Evolutionary conservation across 768 basidiomycete species (phyloP), one percentile per base, ranked within the genome.

Genomic region (Suillus placidus): DNA sequence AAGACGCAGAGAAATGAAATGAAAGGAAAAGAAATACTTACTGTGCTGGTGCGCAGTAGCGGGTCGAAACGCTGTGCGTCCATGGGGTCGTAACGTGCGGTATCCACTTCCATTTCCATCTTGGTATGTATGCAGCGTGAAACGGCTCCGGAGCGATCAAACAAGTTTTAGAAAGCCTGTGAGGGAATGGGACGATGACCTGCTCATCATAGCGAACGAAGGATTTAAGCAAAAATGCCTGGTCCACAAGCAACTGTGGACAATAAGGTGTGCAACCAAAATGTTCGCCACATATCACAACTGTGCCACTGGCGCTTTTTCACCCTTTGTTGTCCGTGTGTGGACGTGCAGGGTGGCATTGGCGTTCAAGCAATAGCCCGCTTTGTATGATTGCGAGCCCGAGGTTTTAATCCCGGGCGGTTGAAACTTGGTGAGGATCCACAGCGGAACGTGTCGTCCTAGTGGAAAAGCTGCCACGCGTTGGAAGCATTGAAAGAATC

Each of bases 51-150:
- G 54, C 54, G 54, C 54, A 34, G 52, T 30, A 75, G 68, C 69
- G 76, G 76, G 68, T 77, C 75, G 37, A 76, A 77, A 68, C 76
- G 69, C 32, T 78, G 76, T 32, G 71, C 69, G 60, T 78, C 74
- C 76, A 77, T 77, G 70, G 71, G 63, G 51, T 68, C 60, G 62
- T 64, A 66, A 14, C 76, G 73, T 77, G 74, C 43, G 49, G 66
- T 35, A 13, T 55, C 54, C 32, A 55, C 10, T 47, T 42, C 16
- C 16, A 42, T 54, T 34, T 32, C 34, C 58, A 60, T 42, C 40
- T 42, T 38, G 18, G 52, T 54, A 18, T 54, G 58, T 42, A 42
- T 30, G 40, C 38, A 20, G 30, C 23, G 49, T 40, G 38, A 40
- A 10, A 38, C 6, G 7, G 38, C 40, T 42, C 26, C 18, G 40